Percentiles rank a stretch among this genome's conserved stretches.
Evolutionary conservation across 805 yeast species (phyloP).

Genomic region (Cyberlindnera veronae): DNA sequence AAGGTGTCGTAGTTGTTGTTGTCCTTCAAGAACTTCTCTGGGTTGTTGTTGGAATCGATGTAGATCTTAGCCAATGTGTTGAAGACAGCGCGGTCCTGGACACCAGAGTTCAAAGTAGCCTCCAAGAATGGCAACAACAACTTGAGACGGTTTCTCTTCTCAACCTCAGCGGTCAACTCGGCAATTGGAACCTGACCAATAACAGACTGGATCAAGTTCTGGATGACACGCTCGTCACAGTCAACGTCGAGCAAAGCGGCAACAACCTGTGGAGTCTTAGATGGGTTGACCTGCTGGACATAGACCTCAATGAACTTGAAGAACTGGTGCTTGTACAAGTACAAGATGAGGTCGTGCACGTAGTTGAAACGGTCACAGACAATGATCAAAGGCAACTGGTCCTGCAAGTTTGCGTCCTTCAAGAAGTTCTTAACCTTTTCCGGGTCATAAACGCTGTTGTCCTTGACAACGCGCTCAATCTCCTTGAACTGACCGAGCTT

Average conservation of each 20-base stretch:
- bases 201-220: slow-evolving; percentile 75
- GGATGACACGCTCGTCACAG: slow-evolving; percentile 88
- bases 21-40: slow-evolving; percentile 93
- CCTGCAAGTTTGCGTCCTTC: slow-evolving; percentile 90
- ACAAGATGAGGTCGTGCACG: slow-evolving; percentile 90
- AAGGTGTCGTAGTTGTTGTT: slow-evolving; percentile 88
- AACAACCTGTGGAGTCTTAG: slow-evolving; percentile 93
- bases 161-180: slow-evolving; percentile 89
- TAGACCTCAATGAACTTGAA: slow-evolving; percentile 96
- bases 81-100: slow-evolving; percentile 85
- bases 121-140: slow-evolving; percentile 90
- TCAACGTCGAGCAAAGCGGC: slow-evolving; percentile 97
- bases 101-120: slow-evolving; percentile 77
- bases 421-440: slow-evolving; percentile 96
- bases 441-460: slow-evolving; percentile 90
- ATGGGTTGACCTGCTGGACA: slow-evolving; percentile 95
- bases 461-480: slow-evolving; percentile 93
- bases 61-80: slow-evolving; percentile 96
- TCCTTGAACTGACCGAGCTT: slow-evolving; percentile 86
- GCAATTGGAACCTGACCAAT: slow-evolving; percentile 92
- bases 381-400: slow-evolving; percentile 93
- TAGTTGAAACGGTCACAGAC: slow-evolving; percentile 91
- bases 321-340: slow-evolving; percentile 91
- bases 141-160: slow-evolving; percentile 92
- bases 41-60: slow-evolving; percentile 95